Conservation (phyloP, 202 grass and related monocot genomes). For the Carex arenaria region DNA sequence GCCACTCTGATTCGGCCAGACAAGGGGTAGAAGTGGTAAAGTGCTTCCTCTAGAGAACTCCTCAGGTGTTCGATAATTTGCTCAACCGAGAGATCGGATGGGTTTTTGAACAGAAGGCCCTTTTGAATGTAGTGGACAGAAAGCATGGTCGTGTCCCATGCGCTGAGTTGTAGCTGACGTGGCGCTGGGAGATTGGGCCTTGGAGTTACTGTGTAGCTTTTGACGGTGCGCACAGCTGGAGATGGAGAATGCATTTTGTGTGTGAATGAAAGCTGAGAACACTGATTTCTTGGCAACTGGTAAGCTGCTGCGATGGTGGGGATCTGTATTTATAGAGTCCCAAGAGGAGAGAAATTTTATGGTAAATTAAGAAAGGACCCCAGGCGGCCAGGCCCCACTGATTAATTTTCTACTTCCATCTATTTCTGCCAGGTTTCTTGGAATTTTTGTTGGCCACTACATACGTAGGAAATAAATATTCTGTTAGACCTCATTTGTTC, state of each 20-base stretch:
- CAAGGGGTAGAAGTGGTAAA: conserved; percentile 50
- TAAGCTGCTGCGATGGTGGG: background rate
- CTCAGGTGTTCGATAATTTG: conserved; percentile 34
- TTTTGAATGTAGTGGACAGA: conserved; percentile 59
- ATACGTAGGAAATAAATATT: too few species aligned
- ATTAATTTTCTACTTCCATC: too few species aligned
- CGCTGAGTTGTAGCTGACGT: conserved; percentile 30
- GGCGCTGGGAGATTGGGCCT: background rate
- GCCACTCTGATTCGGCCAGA: conserved; percentile 32
- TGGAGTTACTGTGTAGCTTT: conserved; percentile 29
- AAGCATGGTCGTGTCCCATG: conserved; percentile 43
- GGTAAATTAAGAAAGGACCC: too few species aligned
- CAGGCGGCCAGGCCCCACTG: too few species aligned
- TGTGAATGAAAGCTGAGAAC: background rate
- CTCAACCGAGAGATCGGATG: background rate
- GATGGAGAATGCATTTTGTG: conserved; percentile 14
- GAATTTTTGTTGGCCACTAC: too few species aligned
- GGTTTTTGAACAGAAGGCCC: conserved; percentile 52
- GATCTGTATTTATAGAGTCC: background rate
- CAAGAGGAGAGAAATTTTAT: background rate
- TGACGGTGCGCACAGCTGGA: conserved; percentile 26
- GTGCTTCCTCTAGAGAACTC: conserved; percentile 27
- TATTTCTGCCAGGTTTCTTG: too few species aligned
- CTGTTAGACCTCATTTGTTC: too few species aligned
- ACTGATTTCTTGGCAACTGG: background rate